Evolutionary conservation across 2,329 filamentous ascomycete species (phyloP).

Genomic region (Thermoascus crustaceus): DNA sequence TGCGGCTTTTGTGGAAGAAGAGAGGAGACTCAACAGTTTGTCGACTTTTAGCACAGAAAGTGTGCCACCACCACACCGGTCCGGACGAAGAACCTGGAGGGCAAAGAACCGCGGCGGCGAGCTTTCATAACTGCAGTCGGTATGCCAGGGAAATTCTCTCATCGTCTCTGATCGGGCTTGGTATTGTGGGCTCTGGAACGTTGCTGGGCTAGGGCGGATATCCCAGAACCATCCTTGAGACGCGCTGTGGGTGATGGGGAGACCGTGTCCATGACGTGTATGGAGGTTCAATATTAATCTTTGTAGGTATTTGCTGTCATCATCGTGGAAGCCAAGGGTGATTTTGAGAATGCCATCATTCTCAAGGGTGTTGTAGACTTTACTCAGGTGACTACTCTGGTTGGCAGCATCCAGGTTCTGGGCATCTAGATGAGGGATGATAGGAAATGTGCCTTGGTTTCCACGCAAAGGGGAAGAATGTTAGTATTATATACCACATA

Average conservation of each 20-base stretch:
- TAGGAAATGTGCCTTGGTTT: too few relatives aligned
- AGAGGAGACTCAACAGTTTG: constrained; percentile 19
- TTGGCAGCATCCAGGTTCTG: too few relatives aligned
- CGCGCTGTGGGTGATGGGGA: constrained; percentile 37
- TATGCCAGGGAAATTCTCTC: constrained; percentile 39
- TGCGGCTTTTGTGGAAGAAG: constrained; percentile 11
- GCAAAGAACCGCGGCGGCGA: constrained; percentile 33
- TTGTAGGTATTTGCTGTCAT: too few relatives aligned
- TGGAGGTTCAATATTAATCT: too few relatives aligned
- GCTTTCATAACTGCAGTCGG: constrained; percentile 38
- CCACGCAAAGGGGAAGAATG: too few relatives aligned
- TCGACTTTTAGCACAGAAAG: constrained; percentile 32
- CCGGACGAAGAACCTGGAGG: constrained; percentile 36
- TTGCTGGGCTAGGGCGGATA: constrained; percentile 24
- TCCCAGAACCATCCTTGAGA: constrained; percentile 41
- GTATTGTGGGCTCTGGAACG: constrained; percentile 22
- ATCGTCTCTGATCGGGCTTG: constrained; percentile 38
- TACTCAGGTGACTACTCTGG: too few relatives aligned
- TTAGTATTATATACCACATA: too few relatives aligned
- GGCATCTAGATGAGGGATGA: too few relatives aligned
- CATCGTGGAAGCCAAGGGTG: too few relatives aligned
- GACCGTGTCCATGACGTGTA: constrained; percentile 23
- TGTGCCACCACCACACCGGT: constrained; percentile 34
- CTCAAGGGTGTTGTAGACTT: too few relatives aligned
- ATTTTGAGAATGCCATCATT: too few relatives aligned